These are phyloP conservation scores for Sanchytrium tribonematis DNA, from an alignment of 371 early-diverging fungal genomes.

Conservation along the genomic window DNA sequence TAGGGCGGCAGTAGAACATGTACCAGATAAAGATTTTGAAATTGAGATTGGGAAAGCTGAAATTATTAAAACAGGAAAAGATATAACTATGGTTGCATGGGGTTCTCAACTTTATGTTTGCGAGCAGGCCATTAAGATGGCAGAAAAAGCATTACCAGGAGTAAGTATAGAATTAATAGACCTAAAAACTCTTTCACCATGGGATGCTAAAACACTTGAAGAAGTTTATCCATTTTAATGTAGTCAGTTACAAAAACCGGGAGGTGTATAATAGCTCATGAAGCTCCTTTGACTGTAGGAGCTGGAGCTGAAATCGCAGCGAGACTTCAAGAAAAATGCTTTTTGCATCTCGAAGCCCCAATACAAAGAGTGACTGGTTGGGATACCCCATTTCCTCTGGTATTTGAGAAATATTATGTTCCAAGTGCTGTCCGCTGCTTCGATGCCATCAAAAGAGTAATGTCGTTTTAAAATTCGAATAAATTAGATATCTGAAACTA, in stretches of 20 bases:
- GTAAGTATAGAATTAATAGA: constrained; percentile 79
- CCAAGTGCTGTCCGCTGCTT: constrained; percentile 55
- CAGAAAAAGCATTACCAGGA: constrained; percentile 62
- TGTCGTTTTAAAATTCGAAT: constrained; percentile 31
- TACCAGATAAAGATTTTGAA: constrained; percentile 70
- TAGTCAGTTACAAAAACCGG: constrained; percentile 82
- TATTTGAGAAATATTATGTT: constrained; percentile 71
- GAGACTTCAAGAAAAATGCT: constrained; percentile 59
- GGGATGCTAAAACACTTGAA: constrained; percentile 71
- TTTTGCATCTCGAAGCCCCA: constrained; percentile 52
- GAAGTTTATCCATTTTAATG: constrained; percentile 15
- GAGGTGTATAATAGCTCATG: constrained; percentile 68
- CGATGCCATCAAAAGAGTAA: constrained; percentile 52
- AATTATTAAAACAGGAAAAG: constrained; percentile 41
- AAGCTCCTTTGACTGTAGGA: constrained; percentile 73
- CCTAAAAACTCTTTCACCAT: constrained; percentile 63
- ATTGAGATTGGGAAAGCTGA: constrained; percentile 82
- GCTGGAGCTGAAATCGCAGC: constrained; percentile 85
- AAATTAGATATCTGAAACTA: too few relatives aligned
- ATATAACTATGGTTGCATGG: constrained; percentile 73
- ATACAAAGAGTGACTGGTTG: constrained; percentile 57
- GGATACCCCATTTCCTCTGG: constrained; percentile 85
- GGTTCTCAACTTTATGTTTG: constrained; percentile 76
- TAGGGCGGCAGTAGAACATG: constrained; percentile 84
- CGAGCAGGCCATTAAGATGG: constrained; percentile 61